Percentiles rank a stretch among this genome's conserved stretches.
phyloP scores from a whole-genome alignment of 495 filamentous ascomycete species.

The Glarea lozoyensis region DNA sequence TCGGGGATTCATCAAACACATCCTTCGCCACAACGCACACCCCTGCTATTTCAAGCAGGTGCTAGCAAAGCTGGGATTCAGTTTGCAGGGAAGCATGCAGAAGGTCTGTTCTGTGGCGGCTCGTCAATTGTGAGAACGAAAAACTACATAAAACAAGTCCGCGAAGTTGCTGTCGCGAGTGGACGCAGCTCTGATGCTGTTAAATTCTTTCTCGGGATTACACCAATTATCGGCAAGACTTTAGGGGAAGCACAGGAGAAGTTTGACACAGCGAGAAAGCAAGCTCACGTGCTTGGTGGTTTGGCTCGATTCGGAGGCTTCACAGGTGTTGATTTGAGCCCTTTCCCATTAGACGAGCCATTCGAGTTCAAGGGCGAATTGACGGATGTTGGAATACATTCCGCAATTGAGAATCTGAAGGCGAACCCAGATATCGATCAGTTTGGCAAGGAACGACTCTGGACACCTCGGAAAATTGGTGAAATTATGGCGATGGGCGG shows the following conservation, averaged over 20 bases:
- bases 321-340: conserved; percentile 46
- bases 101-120: conserved; percentile 45
- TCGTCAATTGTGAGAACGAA: conserved; percentile 34
- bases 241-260: conserved; percentile 43
- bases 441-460: conserved; percentile 19
- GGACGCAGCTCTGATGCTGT: conserved; percentile 39
- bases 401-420: background rate
- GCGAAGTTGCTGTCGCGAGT: conserved; percentile 31
- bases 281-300: conserved; percentile 45
- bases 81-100: conserved; percentile 55
- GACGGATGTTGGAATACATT: conserved; percentile 45
- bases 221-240: conserved; percentile 37
- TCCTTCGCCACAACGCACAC: conserved; percentile 55
- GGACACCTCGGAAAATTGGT: background rate
- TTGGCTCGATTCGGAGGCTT: conserved; percentile 48
- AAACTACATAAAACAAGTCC: conserved; percentile 37
- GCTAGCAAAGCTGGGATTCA: conserved; percentile 52
- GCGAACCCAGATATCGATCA: too few species aligned
- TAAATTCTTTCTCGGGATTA: conserved; percentile 34
- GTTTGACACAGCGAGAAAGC: conserved; percentile 33
- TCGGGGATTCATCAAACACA: conserved; percentile 56
- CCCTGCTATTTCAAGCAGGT: conserved; percentile 54
- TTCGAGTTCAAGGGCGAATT: conserved; percentile 51
- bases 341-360: conserved; percentile 45
- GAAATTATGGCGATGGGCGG: conserved; percentile 10